A percentile compares a stretch with the other conserved stretches of the same genome.
Conservation (phyloP, 2,329 filamentous ascomycete genomes). For the Colletotrichum musae region DNA sequence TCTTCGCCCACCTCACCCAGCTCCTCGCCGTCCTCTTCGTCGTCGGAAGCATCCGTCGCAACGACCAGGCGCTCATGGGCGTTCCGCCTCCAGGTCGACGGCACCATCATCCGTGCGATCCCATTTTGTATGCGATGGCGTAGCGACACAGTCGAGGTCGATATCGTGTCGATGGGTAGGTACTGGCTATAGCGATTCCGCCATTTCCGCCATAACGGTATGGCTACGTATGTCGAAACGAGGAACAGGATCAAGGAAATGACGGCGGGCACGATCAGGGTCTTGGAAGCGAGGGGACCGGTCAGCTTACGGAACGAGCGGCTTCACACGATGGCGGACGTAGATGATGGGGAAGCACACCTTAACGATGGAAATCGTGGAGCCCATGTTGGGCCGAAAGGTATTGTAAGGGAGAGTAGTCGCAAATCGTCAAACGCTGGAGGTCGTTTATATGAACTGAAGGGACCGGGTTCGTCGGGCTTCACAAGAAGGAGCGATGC, state of each 20-base stretch:
- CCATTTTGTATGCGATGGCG: constrained; percentile 64
- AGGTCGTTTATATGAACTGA: constrained; percentile 3
- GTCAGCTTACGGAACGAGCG: constrained; percentile 26
- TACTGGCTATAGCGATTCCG: constrained; percentile 81
- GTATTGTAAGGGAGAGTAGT: constrained; percentile 10
- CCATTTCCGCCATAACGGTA: constrained; percentile 80
- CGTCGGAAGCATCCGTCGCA: constrained; percentile 59
- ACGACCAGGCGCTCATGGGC: constrained; percentile 57
- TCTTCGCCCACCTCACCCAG: constrained; percentile 71
- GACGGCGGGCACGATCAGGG: constrained; percentile 77
- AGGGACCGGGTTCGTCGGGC: not conserved
- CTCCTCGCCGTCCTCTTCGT: constrained; percentile 79
- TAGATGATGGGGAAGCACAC: constrained; percentile 40
- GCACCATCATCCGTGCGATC: constrained; percentile 57
- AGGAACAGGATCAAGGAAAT: constrained; percentile 80
- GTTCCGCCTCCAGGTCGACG: constrained; percentile 64
- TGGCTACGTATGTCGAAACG: constrained; percentile 72
- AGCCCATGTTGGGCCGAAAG: constrained; percentile 48
- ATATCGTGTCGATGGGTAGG: constrained; percentile 76
- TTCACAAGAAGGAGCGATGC: constrained; percentile 2
- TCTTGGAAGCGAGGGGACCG: constrained; percentile 61
- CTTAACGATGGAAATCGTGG: constrained; percentile 54
- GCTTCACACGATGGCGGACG: constrained; percentile 45
- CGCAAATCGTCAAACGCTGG: constrained; percentile 4
- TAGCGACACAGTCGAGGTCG: constrained; percentile 68